Conservation (phyloP, 305 asterid genomes). For the Fraxinus dipetala region DNA sequence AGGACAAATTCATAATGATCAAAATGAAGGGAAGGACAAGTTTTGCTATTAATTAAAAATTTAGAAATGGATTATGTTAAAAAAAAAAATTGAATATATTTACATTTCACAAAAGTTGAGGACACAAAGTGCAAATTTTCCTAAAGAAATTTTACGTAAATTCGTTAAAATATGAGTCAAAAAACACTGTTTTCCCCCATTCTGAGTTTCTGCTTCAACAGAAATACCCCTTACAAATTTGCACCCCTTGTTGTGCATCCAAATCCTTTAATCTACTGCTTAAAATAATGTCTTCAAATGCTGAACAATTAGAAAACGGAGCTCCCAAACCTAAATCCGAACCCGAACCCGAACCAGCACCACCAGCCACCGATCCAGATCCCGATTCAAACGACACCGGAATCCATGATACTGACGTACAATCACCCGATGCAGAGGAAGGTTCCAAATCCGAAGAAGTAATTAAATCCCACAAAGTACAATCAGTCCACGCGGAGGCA, state of each 20-base stretch:
- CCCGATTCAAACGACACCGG: constrained; percentile 35
- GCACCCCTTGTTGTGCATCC: constrained; percentile 22
- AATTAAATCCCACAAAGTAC: constrained; percentile 31
- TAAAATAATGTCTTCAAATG: constrained; percentile 44
- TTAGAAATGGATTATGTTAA: neutral
- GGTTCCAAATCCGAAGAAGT: constrained; percentile 6
- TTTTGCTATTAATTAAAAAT: neutral
- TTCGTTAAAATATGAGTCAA: neutral
- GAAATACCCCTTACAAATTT: constrained; percentile 8
- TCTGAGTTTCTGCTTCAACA: neutral
- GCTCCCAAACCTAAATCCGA: constrained; percentile 25
- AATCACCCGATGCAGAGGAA: constrained; percentile 33
- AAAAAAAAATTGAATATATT: neutral
- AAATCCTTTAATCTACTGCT: constrained; percentile 24
- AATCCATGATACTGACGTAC: constrained; percentile 13
- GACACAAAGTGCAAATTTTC: neutral
- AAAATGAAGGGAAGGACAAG: neutral
- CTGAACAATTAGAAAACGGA: constrained; percentile 44
- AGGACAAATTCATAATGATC: neutral
- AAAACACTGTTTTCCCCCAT: neutral
- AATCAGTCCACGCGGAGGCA: constrained; percentile 34
- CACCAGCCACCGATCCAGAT: constrained; percentile 43
- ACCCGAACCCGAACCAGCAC: constrained; percentile 26
- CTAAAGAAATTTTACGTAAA: neutral
- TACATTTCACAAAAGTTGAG: neutral